Base-by-base conservation (phyloP, 371 early-diverging fungal species). In the Lichtheimia ramosa region DNA sequence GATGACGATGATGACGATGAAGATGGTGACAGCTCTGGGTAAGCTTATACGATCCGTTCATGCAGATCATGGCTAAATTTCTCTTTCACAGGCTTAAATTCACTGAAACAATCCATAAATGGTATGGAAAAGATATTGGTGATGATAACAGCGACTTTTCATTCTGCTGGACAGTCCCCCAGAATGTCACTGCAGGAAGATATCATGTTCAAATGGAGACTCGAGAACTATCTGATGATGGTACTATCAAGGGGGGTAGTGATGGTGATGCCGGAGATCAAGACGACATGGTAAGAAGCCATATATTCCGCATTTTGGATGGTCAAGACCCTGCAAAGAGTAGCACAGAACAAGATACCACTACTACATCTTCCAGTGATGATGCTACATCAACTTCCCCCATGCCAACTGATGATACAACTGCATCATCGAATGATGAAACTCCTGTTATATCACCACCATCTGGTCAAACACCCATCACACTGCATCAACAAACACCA, bases 121-220 rank as follows among this genome's bases (percentile, higher is more conserved):
- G 63, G 58, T 59, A 56, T 18, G 61, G 59, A 1, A 28, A 51
- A 10, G 49, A 60, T 16, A 49, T 68, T 34, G 27, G 23, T 10
- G 63, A 68, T 23, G 53, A 56, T 23, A 49, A 56, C 50, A 63
- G 63, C 46, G 54, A 59, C n/a, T 63, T 59, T 27, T 13, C 39
- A 5, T 68, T 59, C 28, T n/a, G 13, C 21, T 68, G 68, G 68
- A 40, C 20, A 3, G 63, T 68, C 1, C 34, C 34, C 34, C 48
- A 41, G 5, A 28, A 46, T 5, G 42, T 57, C 49, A 18, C 51
- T 7, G 20, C 52, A 5, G 68, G 68, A 13, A 25, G 20, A 18
- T 68, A 68, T 28, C 63, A 63, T 56, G 61, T 65, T 1, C 60
- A 65, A 49, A 60, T 65, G 61, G 61, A 61, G 7, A 54, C 43